Evolutionary conservation across 345 rosid genomes (phyloP).

Genomic region (Kernera saxatilis): DNA sequence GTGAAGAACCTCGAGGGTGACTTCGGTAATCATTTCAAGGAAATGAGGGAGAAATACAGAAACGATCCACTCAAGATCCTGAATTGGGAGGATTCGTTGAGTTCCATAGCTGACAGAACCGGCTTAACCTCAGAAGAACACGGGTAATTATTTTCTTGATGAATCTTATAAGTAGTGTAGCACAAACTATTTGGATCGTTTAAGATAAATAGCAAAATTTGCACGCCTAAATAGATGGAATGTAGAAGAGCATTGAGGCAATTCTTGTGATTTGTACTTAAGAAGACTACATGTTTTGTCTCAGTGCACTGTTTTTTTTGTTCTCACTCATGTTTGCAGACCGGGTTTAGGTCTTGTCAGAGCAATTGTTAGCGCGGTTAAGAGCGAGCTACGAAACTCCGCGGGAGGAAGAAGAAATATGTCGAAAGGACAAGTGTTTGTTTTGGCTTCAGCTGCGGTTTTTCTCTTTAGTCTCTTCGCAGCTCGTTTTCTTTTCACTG

Average conservation of each 20-base stretch:
- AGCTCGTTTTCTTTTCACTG: not conserved
- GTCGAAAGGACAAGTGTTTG: not conserved
- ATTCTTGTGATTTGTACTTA: not conserved
- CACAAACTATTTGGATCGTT: not conserved
- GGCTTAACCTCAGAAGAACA: not conserved
- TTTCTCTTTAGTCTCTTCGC: not conserved
- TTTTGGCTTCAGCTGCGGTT: not conserved
- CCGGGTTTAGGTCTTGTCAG: slow-evolving; percentile 11
- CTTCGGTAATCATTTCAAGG: not conserved
- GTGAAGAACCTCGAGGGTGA: slow-evolving; percentile 5
- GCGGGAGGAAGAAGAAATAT: not conserved
- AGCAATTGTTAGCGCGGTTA: not conserved
- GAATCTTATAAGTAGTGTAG: not conserved
- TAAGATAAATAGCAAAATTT: not conserved
- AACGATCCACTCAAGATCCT: not conserved
- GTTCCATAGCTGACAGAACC: not conserved
- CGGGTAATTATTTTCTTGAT: not conserved
- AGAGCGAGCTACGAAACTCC: not conserved
- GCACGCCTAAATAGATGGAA: not conserved
- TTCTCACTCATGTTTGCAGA: not conserved
- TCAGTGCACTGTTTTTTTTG: not conserved
- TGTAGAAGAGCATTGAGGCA: not conserved
- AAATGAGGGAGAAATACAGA: not conserved
- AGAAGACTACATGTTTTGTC: not conserved
- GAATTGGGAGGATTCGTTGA: not conserved